Percentiles rank a stretch among this genome's conserved stretches.
phyloP scores from a whole-genome alignment of 306 rosid genomes.

The peach (Prunus persica) region Prunus_persica_NCBIv2 NC_034011.1:470001-470500 shows the following conservation, averaged over 20 bases:
- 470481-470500: conserved; percentile 76
- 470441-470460: conserved; percentile 54
- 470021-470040: conserved; percentile 70
- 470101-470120: conserved; percentile 11
- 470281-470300: conserved; percentile 69
- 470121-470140: conserved; percentile 39
- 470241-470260: conserved; percentile 66
- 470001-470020: conserved; percentile 63
- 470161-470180: conserved; percentile 67
- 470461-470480: conserved; percentile 64
- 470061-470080: conserved; percentile 45
- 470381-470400: conserved; percentile 67
- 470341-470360: conserved; percentile 49
- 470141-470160: conserved; percentile 72
- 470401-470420: conserved; percentile 78
- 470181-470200: conserved; percentile 53
- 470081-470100: conserved; percentile 41
- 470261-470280: conserved; percentile 65
- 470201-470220: conserved; percentile 83
- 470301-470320: conserved; percentile 47
- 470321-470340: conserved; percentile 54
- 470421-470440: conserved; percentile 60
- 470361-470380: conserved; percentile 49
- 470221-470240: conserved; percentile 94
- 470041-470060: conserved; percentile 55